Evolutionary conservation across 225 moss, liverwort and hornwort genomes (phyloP).

Genomic region (Marchantia paleacea): DNA sequence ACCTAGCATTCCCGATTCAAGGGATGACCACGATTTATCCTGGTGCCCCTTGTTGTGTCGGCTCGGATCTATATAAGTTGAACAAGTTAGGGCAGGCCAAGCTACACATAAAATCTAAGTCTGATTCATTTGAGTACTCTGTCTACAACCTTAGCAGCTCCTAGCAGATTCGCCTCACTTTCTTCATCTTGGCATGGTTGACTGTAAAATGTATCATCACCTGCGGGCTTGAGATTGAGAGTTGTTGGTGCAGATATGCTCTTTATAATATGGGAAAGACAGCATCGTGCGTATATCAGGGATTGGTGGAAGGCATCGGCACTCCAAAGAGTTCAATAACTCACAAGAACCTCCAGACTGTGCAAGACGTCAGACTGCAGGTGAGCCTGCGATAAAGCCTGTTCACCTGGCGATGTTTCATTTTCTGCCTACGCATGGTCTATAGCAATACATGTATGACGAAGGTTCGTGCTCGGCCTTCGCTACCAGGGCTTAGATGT

Average conservation of each 20-base stretch:
- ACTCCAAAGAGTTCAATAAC: slow-evolving; percentile 63
- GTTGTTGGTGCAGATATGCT: slow-evolving; percentile 60
- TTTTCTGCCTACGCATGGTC: neutral
- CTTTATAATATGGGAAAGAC: slow-evolving; percentile 67
- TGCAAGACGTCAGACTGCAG: slow-evolving; percentile 63
- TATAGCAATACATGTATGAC: neutral
- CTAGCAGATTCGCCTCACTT: neutral
- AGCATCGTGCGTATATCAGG: slow-evolving; percentile 65
- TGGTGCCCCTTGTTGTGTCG: too few species aligned
- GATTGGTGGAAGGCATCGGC: slow-evolving; percentile 85
- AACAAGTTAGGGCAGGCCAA: too few species aligned
- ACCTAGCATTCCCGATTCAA: too few species aligned
- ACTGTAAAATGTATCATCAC: neutral
- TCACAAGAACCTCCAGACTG: slow-evolving; percentile 62
- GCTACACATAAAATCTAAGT: too few species aligned
- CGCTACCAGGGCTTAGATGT: slow-evolving; percentile 56
- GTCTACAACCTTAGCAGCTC: neutral
- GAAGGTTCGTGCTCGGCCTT: neutral
- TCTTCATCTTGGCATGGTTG: neutral
- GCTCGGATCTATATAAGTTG: too few species aligned
- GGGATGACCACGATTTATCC: too few species aligned
- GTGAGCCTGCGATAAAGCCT: slow-evolving; percentile 30
- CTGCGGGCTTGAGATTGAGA: neutral
- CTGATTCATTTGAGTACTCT: too few species aligned
- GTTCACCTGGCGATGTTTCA: neutral